phyloP scores from a whole-genome alignment of 2,329 filamentous ascomycete genomes.

The Lasiodiplodia sp. region DNA sequence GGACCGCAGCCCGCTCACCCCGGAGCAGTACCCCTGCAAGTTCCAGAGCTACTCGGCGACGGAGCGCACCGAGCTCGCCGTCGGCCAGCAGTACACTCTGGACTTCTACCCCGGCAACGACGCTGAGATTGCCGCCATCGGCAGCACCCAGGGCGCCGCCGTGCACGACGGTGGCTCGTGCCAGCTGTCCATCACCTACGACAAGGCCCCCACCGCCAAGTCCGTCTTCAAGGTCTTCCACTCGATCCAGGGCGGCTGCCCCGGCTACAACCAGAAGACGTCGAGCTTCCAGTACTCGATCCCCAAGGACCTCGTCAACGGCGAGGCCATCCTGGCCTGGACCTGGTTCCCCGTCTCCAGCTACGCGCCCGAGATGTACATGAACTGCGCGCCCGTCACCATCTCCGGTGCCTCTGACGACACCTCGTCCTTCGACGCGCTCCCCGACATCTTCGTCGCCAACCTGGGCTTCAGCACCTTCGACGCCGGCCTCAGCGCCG shows the following conservation, averaged over 20 bases:
- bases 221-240: conserved; percentile 88
- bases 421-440: conserved; percentile 62
- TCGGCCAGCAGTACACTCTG: conserved; percentile 69
- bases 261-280: conserved; percentile 65
- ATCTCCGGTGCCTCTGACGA: conserved; percentile 64
- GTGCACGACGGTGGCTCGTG: conserved; percentile 91
- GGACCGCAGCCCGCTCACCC: conserved; percentile 17
- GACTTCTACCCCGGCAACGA: conserved; percentile 57
- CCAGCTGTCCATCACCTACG: conserved; percentile 78
- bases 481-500: not conserved
- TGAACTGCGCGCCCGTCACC: conserved; percentile 85
- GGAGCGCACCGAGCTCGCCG: conserved; percentile 35
- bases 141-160: conserved; percentile 64
- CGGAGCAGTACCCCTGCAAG: conserved; percentile 26
- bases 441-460: conserved; percentile 77
- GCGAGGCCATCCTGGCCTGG: conserved; percentile 85
- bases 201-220: conserved; percentile 60
- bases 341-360: conserved; percentile 85
- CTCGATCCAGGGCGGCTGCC: conserved; percentile 86
- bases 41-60: conserved; percentile 8
- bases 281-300: conserved; percentile 73
- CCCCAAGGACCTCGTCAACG: conserved; percentile 57
- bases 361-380: conserved; percentile 92
- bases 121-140: conserved; percentile 13
- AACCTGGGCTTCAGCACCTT: conserved; percentile 59